Evolutionary conservation across 331 rosid species (phyloP).

Genomic region (Rhamnella rubrinervis): DNA sequence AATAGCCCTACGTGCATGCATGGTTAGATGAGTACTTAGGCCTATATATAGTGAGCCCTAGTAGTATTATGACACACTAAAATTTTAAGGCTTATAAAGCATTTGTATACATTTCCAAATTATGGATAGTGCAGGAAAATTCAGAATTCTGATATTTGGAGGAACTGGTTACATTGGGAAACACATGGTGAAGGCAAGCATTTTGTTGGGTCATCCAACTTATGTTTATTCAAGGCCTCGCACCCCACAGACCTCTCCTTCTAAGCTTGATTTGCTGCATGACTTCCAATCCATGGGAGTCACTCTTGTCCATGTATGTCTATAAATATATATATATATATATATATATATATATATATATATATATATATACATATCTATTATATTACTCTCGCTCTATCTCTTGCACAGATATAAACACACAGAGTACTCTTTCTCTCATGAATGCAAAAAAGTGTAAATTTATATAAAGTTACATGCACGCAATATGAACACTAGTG

Average conservation of each 20-base stretch:
- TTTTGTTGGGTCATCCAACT: conserved; percentile 33
- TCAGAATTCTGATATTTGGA: conserved; percentile 32
- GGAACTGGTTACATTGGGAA: conserved; percentile 45
- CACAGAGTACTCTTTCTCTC: neutral
- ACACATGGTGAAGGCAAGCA: conserved; percentile 39
- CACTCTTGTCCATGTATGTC: conserved; percentile 17
- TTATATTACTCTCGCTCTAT: conserved; percentile 2
- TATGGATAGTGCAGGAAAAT: neutral
- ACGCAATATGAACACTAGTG: neutral
- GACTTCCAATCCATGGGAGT: conserved; percentile 34
- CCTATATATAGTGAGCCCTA: too few species aligned
- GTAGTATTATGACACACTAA: too few species aligned
- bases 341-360: too few species aligned
- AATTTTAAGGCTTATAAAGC: too few species aligned
- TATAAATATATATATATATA: too few species aligned
- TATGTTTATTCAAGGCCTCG: conserved; percentile 26
- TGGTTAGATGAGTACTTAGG: too few species aligned
- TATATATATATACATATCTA: too few species aligned
- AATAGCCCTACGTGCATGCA: too few species aligned
- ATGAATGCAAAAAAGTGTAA: too few species aligned
- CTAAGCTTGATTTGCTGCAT: conserved; percentile 16
- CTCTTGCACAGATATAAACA: conserved; percentile 10
- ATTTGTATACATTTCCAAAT: too few species aligned
- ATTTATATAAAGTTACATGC: too few species aligned
- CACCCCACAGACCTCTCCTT: conserved; percentile 2